A percentile compares a stretch with the other conserved stretches of the same genome.
Evolutionary conservation across 2,329 filamentous ascomycete genomes (phyloP).

Genomic region (Biscogniauxia sp.): DNA sequence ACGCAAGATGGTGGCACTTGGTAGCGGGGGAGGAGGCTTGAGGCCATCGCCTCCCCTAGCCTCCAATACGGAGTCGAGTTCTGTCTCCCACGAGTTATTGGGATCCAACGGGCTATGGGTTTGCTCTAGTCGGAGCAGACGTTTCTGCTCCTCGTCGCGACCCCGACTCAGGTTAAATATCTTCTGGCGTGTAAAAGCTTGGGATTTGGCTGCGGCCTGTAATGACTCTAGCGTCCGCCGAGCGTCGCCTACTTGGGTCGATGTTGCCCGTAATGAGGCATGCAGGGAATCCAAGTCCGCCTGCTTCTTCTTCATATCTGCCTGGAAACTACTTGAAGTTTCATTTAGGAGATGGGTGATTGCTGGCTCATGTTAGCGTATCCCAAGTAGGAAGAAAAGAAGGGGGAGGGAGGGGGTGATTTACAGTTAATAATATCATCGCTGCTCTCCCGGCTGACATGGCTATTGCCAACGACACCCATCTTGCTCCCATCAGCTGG

Average conservation of each 20-base stretch:
- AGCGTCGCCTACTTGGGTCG: slow-evolving; percentile 73
- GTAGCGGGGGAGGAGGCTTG: slow-evolving; percentile 39
- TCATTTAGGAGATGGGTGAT: slow-evolving; percentile 81
- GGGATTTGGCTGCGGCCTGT: slow-evolving; percentile 61
- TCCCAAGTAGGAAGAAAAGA: background rate
- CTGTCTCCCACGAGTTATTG: slow-evolving; percentile 52
- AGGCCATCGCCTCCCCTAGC: slow-evolving; percentile 26
- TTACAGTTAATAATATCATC: slow-evolving; percentile 77
- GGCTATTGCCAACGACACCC: slow-evolving; percentile 44
- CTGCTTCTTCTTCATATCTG: slow-evolving; percentile 81
- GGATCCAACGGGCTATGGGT: slow-evolving; percentile 43
- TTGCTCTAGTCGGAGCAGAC: slow-evolving; percentile 47
- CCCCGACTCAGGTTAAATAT: slow-evolving; percentile 76
- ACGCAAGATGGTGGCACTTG: slow-evolving; percentile 59
- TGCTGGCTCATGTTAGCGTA: slow-evolving; percentile 49
- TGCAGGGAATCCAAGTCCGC: slow-evolving; percentile 79
- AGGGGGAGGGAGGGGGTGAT: slow-evolving; percentile 37
- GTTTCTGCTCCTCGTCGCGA: slow-evolving; percentile 65
- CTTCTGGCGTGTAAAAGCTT: slow-evolving; percentile 66
- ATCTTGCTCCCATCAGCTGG: slow-evolving; percentile 39
- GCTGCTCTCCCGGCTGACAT: slow-evolving; percentile 67
- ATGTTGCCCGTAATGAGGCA: slow-evolving; percentile 74
- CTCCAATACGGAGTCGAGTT: slow-evolving; percentile 48
- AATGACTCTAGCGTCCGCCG: slow-evolving; percentile 71
- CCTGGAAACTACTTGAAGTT: slow-evolving; percentile 74